Conservation (phyloP, 805 yeast species). For the Schizosaccharomyces octosporus region DNA sequence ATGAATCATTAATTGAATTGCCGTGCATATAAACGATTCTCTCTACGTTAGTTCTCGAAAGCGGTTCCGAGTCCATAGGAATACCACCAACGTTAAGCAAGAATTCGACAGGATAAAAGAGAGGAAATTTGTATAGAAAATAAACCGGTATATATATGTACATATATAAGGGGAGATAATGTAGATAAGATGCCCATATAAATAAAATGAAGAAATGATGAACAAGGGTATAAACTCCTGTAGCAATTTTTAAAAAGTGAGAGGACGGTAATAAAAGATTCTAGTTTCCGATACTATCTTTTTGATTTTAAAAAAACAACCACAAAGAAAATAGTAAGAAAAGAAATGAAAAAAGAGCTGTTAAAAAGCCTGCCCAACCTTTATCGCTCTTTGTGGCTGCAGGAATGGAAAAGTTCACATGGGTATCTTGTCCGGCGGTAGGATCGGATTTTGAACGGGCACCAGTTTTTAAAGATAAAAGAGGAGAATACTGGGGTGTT, state of each 20-base stretch:
- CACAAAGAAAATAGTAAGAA: background rate
- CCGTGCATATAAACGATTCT: too few species aligned
- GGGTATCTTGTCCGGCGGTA: background rate
- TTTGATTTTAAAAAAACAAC: background rate
- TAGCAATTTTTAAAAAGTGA: background rate
- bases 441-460: background rate
- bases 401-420: background rate
- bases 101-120: too few species aligned
- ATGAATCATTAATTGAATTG: too few species aligned
- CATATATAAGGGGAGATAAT: too few species aligned
- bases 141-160: too few species aligned
- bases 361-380: background rate
- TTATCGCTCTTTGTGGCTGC: background rate
- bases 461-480: background rate
- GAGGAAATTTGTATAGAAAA: too few species aligned
- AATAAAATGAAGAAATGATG: too few species aligned
- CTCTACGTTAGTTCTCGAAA: too few species aligned
- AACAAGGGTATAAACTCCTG: too few species aligned
- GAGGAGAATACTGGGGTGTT: background rate
- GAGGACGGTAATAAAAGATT: background rate
- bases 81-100: too few species aligned
- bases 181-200: too few species aligned
- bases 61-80: too few species aligned
- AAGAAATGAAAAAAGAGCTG: background rate
- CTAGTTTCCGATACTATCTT: background rate